phyloP scores from a whole-genome alignment of 2,329 filamentous ascomycete species.

The Fusarium anthophilum region DNA sequence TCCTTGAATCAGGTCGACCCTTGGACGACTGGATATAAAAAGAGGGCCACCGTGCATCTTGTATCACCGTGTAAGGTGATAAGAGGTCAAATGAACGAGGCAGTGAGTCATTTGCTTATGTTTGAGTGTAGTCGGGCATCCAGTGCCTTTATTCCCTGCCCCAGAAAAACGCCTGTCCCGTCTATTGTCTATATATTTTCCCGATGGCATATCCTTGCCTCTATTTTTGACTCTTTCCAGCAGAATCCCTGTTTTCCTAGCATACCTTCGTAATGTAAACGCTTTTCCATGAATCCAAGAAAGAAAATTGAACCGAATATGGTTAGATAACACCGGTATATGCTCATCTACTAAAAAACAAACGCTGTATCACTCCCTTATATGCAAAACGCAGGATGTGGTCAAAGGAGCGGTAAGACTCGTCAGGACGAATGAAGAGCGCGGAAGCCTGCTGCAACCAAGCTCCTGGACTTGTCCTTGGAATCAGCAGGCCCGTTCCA shows the following conservation, averaged over 20 bases:
- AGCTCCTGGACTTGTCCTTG: slow-evolving; percentile 63
- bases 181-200: slow-evolving; percentile 38
- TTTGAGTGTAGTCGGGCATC: slow-evolving; percentile 12
- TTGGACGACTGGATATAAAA: slow-evolving; percentile 2
- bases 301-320: slow-evolving; percentile 4
- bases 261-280: slow-evolving; percentile 27
- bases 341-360: slow-evolving; percentile 28
- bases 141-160: slow-evolving; percentile 19
- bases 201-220: slow-evolving; percentile 15
- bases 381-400: slow-evolving; percentile 22
- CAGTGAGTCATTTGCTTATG: slow-evolving; percentile 22
- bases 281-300: neutral
- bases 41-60: slow-evolving; percentile 1
- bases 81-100: slow-evolving; percentile 8
- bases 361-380: slow-evolving; percentile 32
- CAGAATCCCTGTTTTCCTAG: slow-evolving; percentile 15
- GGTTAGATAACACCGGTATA: slow-evolving; percentile 27
- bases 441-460: slow-evolving; percentile 68
- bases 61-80: neutral
- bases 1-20: slow-evolving; percentile 3
- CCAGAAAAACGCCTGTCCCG: slow-evolving; percentile 34
- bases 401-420: slow-evolving; percentile 10
- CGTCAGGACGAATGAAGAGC: slow-evolving; percentile 58
- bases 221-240: slow-evolving; percentile 30
- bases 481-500: slow-evolving; percentile 81